Evolutionary conservation across 306 rosid genomes (phyloP).

Genomic region (Dryas octopetala): DNA sequence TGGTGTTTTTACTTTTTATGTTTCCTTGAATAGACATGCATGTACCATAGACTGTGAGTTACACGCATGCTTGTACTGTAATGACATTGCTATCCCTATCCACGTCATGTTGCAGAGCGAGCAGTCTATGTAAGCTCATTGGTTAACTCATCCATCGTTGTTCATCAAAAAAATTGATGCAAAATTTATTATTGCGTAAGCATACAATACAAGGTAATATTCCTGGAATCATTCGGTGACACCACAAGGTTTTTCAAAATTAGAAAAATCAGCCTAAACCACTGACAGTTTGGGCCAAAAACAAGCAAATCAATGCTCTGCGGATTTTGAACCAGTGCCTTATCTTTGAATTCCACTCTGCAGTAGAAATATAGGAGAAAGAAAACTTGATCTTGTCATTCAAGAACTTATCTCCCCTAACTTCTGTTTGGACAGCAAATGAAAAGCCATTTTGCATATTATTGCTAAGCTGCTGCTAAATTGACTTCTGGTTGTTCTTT

Average conservation of each 20-base stretch:
- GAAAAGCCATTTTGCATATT: neutral
- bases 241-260: neutral
- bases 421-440: slow-evolving; percentile 4
- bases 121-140: neutral
- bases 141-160: neutral
- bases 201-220: slow-evolving; percentile 1
- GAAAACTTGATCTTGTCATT: neutral
- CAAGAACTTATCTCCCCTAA: neutral
- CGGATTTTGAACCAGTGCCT: neutral
- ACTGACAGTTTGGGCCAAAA: neutral
- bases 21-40: neutral
- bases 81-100: too few relatives aligned
- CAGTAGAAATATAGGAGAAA: too few relatives aligned
- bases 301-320: neutral
- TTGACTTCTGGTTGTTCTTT: neutral
- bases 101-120: too few relatives aligned
- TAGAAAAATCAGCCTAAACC: neutral
- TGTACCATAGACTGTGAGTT: neutral
- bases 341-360: too few relatives aligned
- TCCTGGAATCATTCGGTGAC: neutral
- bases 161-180: neutral
- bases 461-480: neutral
- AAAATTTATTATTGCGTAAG: neutral
- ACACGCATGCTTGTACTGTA: slow-evolving; percentile 4
- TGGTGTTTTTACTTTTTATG: neutral